phyloP scores from a whole-genome alignment of 257 asterid species.

The Penstemon davidsonii region DNA sequence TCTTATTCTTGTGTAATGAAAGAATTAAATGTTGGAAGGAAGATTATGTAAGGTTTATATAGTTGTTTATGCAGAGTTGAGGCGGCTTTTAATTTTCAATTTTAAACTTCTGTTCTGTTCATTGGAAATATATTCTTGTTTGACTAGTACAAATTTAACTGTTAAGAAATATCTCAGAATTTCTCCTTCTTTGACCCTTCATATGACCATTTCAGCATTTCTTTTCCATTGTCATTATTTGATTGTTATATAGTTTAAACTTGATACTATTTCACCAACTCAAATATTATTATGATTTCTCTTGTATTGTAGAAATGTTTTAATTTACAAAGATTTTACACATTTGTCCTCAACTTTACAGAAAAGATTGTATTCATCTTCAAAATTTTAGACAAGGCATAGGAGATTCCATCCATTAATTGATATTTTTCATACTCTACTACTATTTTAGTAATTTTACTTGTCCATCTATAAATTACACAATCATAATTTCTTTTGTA shows the following conservation, averaged over 20 bases:
- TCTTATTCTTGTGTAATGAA: background rate
- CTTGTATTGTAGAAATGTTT: too few species aligned
- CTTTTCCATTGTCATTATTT: background rate
- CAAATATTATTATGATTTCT: too few species aligned
- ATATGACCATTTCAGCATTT: background rate
- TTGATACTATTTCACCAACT: background rate
- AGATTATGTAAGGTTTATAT: slow-evolving; percentile 9
- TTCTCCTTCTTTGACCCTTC: background rate
- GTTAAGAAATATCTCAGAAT: background rate
- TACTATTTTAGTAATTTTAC: too few species aligned
- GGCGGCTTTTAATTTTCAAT: slow-evolving; percentile 14
- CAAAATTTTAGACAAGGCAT: too few species aligned
- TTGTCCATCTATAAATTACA: too few species aligned
- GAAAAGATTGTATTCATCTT: too few species aligned
- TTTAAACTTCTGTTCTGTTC: background rate
- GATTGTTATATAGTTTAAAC: background rate
- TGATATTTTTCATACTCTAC: too few species aligned
- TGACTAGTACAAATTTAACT: background rate
- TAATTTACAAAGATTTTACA: too few species aligned
- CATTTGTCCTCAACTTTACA: too few species aligned
- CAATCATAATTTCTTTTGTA: background rate
- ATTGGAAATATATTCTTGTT: background rate
- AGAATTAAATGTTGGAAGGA: slow-evolving; percentile 13
- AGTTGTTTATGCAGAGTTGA: background rate
- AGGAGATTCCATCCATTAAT: too few species aligned